These are phyloP conservation scores for Fimicolochytrium jonesii DNA, from an alignment of 192 early-diverging fungal species.

Conservation along the genomic window DNA sequence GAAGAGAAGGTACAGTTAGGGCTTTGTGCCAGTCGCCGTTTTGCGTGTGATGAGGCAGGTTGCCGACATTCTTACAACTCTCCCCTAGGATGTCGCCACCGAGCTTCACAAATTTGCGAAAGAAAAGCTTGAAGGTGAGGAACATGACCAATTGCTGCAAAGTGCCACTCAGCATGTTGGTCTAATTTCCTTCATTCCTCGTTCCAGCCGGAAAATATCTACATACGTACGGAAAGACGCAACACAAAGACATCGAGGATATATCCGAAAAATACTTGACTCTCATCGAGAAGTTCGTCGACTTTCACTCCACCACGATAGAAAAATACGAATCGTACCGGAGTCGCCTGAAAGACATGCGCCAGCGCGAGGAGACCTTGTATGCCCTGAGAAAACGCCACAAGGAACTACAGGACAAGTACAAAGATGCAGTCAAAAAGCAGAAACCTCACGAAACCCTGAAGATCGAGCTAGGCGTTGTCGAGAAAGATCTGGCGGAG, in stretches of 20 bases:
- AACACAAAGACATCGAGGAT: slow-evolving; percentile 32
- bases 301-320: slow-evolving; percentile 16
- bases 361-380: slow-evolving; percentile 15
- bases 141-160: too few species aligned
- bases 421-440: slow-evolving; percentile 25
- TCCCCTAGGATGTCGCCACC: slow-evolving; percentile 30
- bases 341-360: slow-evolving; percentile 24
- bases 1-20: slow-evolving; percentile 33
- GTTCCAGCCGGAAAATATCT: slow-evolving; percentile 29
- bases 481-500: slow-evolving; percentile 30
- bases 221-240: slow-evolving; percentile 27
- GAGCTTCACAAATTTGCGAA: slow-evolving; percentile 13
- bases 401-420: slow-evolving; percentile 27
- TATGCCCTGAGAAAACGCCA: slow-evolving; percentile 16
- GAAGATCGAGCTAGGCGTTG: slow-evolving; percentile 20
- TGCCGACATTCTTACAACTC: too few species aligned
- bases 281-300: slow-evolving; percentile 14
- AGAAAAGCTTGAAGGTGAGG: slow-evolving; percentile 27
- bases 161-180: too few species aligned
- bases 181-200: neutral
- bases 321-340: slow-evolving; percentile 30
- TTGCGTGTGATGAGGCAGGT: too few species aligned
- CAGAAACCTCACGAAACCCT: slow-evolving; percentile 24
- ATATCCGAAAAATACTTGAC: slow-evolving; percentile 27
- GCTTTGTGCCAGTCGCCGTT: too few species aligned